Evolutionary conservation across 2,329 filamentous ascomycete genomes (phyloP).

Genomic region (Alternaria gansuensis): DNA sequence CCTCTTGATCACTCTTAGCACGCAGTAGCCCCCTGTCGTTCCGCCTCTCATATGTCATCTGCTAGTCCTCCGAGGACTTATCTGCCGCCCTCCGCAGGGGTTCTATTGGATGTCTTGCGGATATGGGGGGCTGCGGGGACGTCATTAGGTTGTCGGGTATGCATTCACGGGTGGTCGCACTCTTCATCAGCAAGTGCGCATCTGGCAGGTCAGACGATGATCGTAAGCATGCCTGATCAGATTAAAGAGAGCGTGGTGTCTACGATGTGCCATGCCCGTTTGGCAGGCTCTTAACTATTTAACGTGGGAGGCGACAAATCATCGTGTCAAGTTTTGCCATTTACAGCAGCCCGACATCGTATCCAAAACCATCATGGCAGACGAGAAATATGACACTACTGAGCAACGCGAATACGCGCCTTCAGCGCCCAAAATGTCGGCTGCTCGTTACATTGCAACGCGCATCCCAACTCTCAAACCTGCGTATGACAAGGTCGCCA

Average conservation of each 20-base stretch:
- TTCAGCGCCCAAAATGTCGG: slow-evolving; percentile 30
- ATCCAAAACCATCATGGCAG: slow-evolving; percentile 26
- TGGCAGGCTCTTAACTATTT: not conserved
- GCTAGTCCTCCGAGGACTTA: not conserved
- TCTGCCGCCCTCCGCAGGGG: not conserved
- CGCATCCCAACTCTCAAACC: slow-evolving; percentile 64
- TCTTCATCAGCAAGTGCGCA: not conserved
- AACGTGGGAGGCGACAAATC: not conserved
- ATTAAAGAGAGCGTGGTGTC: slow-evolving; percentile 11
- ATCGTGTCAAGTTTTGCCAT: not conserved
- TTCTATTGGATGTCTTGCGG: slow-evolving; percentile 9
- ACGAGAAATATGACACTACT: slow-evolving; percentile 28
- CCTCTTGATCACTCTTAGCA: slow-evolving; percentile 23
- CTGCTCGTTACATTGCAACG: slow-evolving; percentile 62
- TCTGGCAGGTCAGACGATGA: slow-evolving; percentile 4
- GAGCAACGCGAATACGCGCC: slow-evolving; percentile 31
- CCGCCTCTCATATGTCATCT: slow-evolving; percentile 7
- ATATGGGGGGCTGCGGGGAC: slow-evolving; percentile 25
- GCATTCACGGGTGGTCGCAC: slow-evolving; percentile 16
- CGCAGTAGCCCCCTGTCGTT: slow-evolving; percentile 10
- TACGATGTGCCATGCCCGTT: not conserved
- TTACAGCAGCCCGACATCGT: no score
- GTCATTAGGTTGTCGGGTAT: slow-evolving; percentile 20
- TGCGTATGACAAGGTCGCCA: slow-evolving; percentile 63
- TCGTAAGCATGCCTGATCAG: slow-evolving; percentile 1